Conservation (phyloP, 164 flowering plant species). For the Warburgia ugandensis region DNA sequence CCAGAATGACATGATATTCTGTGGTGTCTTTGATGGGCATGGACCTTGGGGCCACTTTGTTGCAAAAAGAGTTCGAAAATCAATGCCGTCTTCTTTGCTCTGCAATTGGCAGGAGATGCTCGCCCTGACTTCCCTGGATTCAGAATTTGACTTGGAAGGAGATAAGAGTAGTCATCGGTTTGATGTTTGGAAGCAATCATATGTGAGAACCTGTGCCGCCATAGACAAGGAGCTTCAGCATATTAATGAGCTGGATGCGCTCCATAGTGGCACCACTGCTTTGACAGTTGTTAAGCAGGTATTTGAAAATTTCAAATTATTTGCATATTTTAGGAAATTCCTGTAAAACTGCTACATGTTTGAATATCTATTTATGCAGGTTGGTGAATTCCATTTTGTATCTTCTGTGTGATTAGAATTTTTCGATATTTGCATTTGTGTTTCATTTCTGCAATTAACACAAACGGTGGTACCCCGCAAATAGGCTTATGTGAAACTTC, state of each 20-base stretch:
- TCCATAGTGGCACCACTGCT: slow-evolving; percentile 76
- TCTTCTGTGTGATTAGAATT: too few species aligned
- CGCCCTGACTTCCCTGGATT: slow-evolving; percentile 28
- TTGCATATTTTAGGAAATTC: too few species aligned
- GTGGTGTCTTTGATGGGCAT: slow-evolving; percentile 93
- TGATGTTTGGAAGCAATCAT: slow-evolving; percentile 68
- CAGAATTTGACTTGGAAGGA: slow-evolving; percentile 26
- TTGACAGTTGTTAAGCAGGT: slow-evolving; percentile 80
- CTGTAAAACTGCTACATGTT: too few species aligned
- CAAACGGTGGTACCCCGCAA: too few species aligned
- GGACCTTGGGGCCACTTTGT: slow-evolving; percentile 92
- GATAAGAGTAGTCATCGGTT: slow-evolving; percentile 31
- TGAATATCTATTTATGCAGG: too few species aligned
- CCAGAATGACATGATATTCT: slow-evolving; percentile 75
- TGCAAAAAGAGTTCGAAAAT: slow-evolving; percentile 54
- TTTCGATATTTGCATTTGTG: too few species aligned
- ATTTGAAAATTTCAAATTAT: too few species aligned
- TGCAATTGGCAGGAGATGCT: slow-evolving; percentile 72
- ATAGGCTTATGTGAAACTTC: too few species aligned
- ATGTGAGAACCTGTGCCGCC: slow-evolving; percentile 55
- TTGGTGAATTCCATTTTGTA: too few species aligned
- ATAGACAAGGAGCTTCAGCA: slow-evolving; percentile 64
- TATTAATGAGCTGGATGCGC: slow-evolving; percentile 47
- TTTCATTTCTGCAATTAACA: too few species aligned
- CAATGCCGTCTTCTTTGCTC: slow-evolving; percentile 57